Evolutionary conservation across 495 filamentous ascomycete genomes (phyloP).

Genomic region (Viridothelium virens): DNA sequence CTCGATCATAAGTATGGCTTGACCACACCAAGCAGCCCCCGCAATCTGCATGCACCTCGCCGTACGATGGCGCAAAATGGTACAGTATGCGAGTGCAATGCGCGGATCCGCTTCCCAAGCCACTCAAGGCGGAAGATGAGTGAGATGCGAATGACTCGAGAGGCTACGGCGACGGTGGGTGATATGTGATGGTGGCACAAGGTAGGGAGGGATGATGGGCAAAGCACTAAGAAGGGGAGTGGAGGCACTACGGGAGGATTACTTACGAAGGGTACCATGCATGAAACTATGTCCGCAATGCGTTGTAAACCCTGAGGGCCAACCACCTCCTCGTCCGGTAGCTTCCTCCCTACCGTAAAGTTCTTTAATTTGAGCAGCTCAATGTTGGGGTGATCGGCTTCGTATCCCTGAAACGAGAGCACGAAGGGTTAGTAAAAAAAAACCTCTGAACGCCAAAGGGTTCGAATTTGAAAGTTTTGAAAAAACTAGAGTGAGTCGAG

Average conservation of each 20-base stretch:
- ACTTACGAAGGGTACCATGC: conserved; percentile 40
- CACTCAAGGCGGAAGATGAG: neutral
- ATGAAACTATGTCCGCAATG: conserved; percentile 29
- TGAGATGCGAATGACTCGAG: conserved; percentile 9
- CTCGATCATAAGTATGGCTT: no score
- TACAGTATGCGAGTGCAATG: neutral
- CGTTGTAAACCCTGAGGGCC: conserved; percentile 30
- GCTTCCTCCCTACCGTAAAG: conserved; percentile 59
- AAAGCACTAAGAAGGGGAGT: neutral
- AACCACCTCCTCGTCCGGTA: conserved; percentile 46
- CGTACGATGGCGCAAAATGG: neutral
- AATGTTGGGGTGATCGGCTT: conserved; percentile 63
- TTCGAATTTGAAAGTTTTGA: neutral
- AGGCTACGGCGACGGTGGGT: neutral
- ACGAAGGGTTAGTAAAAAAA: conserved; percentile 11
- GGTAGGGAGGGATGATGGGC: neutral
- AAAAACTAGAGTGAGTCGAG: conserved; percentile 7
- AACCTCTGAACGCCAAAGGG: conserved; percentile 14
- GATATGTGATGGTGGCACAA: neutral
- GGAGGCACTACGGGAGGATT: neutral
- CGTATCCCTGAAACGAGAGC: conserved; percentile 53
- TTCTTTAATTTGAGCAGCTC: conserved; percentile 66
- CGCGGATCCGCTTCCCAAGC: neutral
- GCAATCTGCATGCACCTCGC: neutral
- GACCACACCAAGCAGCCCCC: no score